These are phyloP conservation scores for Saturnispora bothae DNA, from an alignment of 805 yeast genomes.

Conservation along the genomic window DNA sequence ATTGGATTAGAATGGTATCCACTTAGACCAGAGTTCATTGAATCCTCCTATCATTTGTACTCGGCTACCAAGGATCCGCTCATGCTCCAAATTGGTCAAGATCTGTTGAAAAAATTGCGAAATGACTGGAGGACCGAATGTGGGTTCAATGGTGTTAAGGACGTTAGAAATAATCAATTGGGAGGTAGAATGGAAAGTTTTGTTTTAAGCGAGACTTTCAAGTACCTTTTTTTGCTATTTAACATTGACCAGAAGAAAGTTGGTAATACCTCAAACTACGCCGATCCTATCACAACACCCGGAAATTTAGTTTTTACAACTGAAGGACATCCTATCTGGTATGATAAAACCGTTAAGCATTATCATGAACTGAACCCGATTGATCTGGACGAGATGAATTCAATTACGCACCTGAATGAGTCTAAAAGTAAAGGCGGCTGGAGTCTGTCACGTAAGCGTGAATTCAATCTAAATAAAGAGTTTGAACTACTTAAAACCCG, in stretches of 20 bases:
- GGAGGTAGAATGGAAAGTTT: slow-evolving; percentile 90
- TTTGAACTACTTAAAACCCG: too few relatives aligned
- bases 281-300: background rate
- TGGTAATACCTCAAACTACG: too few relatives aligned
- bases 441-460: background rate
- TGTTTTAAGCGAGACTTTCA: slow-evolving; percentile 78
- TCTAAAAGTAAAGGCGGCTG: background rate
- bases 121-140: slow-evolving; percentile 47
- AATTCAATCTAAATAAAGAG: background rate
- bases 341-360: slow-evolving; percentile 27
- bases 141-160: slow-evolving; percentile 73
- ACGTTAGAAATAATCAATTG: slow-evolving; percentile 47
- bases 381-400: slow-evolving; percentile 10
- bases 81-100: slow-evolving; percentile 64
- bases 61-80: slow-evolving; percentile 81
- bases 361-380: slow-evolving; percentile 14
- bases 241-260: too few relatives aligned
- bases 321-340: slow-evolving; percentile 89
- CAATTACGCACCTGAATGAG: slow-evolving; percentile 2
- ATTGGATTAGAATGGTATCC: slow-evolving; percentile 83
- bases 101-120: slow-evolving; percentile 46
- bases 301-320: slow-evolving; percentile 52
- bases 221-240: slow-evolving; percentile 73
- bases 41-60: slow-evolving; percentile 75
- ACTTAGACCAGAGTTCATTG: slow-evolving; percentile 83